Evolutionary conservation across 31 red algal species (phyloP).

Genomic region (Endocladia muricata): DNA sequence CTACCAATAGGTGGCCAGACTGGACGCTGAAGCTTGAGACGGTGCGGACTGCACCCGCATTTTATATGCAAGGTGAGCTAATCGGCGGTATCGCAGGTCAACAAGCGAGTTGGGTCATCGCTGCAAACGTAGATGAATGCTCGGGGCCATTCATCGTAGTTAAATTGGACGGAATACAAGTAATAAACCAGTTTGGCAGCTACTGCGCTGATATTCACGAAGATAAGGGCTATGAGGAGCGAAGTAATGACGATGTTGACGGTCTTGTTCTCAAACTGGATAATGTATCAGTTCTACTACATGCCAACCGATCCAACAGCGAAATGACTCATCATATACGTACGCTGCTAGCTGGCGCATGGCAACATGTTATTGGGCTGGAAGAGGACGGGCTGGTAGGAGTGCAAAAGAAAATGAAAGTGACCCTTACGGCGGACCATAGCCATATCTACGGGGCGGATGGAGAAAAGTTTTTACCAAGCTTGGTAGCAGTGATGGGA

Average conservation of each 20-base stretch:
- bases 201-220: constrained; percentile 22
- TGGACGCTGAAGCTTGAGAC: background rate
- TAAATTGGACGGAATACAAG: background rate
- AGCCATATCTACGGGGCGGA: constrained; percentile 96
- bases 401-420: constrained; percentile 89
- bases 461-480: constrained; percentile 78
- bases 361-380: constrained; percentile 64
- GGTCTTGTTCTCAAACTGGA: constrained; percentile 28
- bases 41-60: background rate
- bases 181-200: constrained; percentile 20
- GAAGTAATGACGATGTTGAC: constrained; percentile 31
- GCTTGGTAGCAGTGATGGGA: constrained; percentile 76
- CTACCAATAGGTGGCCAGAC: constrained; percentile 17
- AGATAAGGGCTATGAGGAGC: constrained; percentile 13
- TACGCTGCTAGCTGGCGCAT: constrained; percentile 80
- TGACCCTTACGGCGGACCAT: constrained; percentile 94
- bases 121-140: constrained; percentile 22
- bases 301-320: too few species aligned
- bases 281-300: constrained; percentile 16
- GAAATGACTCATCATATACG: too few species aligned
- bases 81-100: constrained; percentile 5
- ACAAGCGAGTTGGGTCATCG: constrained; percentile 22
- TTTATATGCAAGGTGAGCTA: background rate
- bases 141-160: constrained; percentile 24
- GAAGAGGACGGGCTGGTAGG: constrained; percentile 70